Evolutionary conservation across 345 rosid genomes (phyloP), one percentile per base, ranked within the genome.

Genomic region (Hibiscus mutabilis): DNA sequence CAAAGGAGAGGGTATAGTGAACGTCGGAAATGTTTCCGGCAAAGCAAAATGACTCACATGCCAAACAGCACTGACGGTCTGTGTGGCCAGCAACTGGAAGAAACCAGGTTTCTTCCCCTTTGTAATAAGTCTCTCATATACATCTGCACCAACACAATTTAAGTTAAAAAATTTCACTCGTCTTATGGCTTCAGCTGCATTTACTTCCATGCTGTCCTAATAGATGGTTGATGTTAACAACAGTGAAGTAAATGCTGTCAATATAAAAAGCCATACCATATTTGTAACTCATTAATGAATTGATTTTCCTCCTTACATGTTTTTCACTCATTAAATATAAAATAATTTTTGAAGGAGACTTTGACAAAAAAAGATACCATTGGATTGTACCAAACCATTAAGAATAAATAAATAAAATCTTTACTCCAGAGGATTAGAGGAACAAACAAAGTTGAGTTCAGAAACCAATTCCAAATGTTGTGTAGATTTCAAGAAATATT

Each of bases 61-160:
- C 97, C 98, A 94, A 78, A 94, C 86, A 21, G 96, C 96, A 73
- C 98, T 91, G 68, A 89, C 81, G 25, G 97, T 91, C 90, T 94
- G 98, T 8, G 98, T 94, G 31, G 97, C 98, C 79, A 91, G 76
- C 88, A 94, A 76, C 77, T 90, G 93, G 95, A 91, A 57, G 58
- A 70, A 70, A 19, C 73, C 73, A 40, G 65, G 53, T 22, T 42
- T 70, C 52, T 40, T 70, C 22, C 73, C 73, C 37, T 70, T 70
- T 6, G 14, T 70, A 40, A 70, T 10, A 22, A 70, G 73, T 16
- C 73, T 70, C 15, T 70, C 73, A 15, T 70, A 70, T 6, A 70
- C 65, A 70, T 70, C 69, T 65, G 55, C 13, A 44, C 33, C 53
- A 44, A 44, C 35, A 14, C 52, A 37, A 22, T 11, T n/a, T 18